Evolutionary conservation across 1,139 yeast species (phyloP), one percentile per base, ranked within the genome.

Genomic region (Zygotorulaspora mrakii): DNA sequence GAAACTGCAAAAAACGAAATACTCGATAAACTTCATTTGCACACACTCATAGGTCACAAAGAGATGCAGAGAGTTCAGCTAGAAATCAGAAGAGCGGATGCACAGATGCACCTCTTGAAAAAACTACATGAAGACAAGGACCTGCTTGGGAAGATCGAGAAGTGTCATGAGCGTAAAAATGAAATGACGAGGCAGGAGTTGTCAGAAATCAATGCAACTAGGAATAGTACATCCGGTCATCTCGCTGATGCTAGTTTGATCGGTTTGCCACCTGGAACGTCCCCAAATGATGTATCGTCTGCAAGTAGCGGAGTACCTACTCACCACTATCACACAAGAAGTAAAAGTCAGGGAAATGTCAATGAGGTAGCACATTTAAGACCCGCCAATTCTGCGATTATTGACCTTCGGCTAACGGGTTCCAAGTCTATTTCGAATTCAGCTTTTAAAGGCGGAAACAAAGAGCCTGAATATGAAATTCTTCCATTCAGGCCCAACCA

Each of bases 21-120:
- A 10, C 35, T 55, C 45, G 70, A 54, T 54, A 65, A 51, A 54
- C 80, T 84, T 22, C 86, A 83, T 57, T 61, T 82, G 40, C 94
- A 84, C 58, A 79, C 83, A 11, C 62, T 84, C 34, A 66, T 83
- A 47, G 82, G 81, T 48, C 88, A 82, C 59, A 73, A 79, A 42
- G 89, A 84, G 58, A 65, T 79, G 36, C 67, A 70, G 17, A 61
- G 72, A 31, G 71, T 82, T 4, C 77, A 79, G 45, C 74, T 73
- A 44, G 89, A 83, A 54, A 71, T 81, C 8, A 74, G 77, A 21
- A 78, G 78, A 51, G 77, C 82, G 20, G 83, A 80, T 53, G 71
- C 81, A 1, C 80, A 77, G 49, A 65, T 79, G 70, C 64, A 74
- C 8, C 67, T 77, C 1, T 57, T 80, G 48, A 64, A 77, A 37